These are phyloP conservation scores for Brassica carinata DNA, from an alignment of 345 rosid genomes.

Conservation along the genomic window DNA sequence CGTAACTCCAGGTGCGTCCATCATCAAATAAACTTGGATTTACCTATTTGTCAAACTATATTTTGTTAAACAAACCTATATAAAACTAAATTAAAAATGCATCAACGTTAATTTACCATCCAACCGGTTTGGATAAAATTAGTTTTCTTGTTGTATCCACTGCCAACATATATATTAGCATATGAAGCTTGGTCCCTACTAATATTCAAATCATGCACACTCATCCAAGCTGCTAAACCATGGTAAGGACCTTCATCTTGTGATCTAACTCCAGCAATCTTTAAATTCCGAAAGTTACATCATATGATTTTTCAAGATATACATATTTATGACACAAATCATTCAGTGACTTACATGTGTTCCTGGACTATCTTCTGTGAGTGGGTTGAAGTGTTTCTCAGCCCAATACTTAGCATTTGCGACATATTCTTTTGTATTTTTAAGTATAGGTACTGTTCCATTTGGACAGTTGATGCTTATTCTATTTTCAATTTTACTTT, in stretches of 20 bases:
- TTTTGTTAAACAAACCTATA: too few relatives aligned
- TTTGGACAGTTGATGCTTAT: background rate
- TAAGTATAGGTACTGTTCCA: constrained; percentile 1
- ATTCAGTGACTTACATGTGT: background rate
- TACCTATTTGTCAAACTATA: background rate
- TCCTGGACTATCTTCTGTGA: background rate
- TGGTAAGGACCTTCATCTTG: background rate
- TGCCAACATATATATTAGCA: background rate
- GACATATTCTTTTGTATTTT: background rate
- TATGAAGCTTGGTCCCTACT: background rate
- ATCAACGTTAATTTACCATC: constrained; percentile 13
- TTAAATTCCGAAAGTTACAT: background rate
- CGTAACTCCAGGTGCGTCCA: constrained; percentile 16
- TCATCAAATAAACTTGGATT: constrained; percentile 22
- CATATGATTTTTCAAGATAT: background rate
- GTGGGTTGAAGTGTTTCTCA: background rate
- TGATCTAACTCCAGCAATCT: constrained; percentile 14
- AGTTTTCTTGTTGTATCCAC: background rate
- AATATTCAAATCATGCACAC: background rate
- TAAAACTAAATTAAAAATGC: background rate
- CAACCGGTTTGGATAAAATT: constrained; percentile 19
- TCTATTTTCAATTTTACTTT: background rate
- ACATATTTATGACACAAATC: background rate
- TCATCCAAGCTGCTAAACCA: background rate
- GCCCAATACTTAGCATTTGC: background rate